Conservation (phyloP, 495 filamentous ascomycete genomes). For the Tuber brumale region DNA sequence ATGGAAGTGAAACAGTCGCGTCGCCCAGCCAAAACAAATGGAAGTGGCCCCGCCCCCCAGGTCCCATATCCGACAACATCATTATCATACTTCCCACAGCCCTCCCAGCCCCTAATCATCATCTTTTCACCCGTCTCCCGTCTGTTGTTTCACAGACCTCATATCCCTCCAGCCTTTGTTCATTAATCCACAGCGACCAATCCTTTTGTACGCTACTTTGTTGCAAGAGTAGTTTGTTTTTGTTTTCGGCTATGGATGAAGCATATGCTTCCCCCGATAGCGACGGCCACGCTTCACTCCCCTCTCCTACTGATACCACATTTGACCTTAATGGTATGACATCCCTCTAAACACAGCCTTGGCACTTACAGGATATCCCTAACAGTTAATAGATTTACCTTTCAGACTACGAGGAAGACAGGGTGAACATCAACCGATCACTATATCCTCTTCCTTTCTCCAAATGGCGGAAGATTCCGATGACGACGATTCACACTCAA, state of each 20-base stretch:
- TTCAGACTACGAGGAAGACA: conserved; percentile 14
- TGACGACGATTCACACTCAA: conserved; percentile 13
- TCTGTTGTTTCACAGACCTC: background rate
- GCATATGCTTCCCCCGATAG: conserved; percentile 40
- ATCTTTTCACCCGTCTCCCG: background rate
- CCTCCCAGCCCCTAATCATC: background rate
- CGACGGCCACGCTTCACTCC: conserved; percentile 40
- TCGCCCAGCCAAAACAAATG: conserved; percentile 4
- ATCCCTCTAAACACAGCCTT: background rate
- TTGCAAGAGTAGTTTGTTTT: conserved; percentile 8
- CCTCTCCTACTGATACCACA: conserved; percentile 38
- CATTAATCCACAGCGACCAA: background rate
- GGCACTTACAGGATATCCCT: background rate
- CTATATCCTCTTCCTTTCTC: conserved; percentile 25
- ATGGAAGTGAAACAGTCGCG: background rate
- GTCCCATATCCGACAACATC: background rate
- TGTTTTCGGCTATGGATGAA: conserved; percentile 33
- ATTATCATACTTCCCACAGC: background rate
- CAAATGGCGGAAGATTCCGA: conserved; percentile 12
- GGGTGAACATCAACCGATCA: conserved; percentile 9
- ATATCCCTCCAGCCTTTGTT: background rate
- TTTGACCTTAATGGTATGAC: conserved; percentile 36
- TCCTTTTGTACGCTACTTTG: background rate
- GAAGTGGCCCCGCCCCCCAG: background rate
- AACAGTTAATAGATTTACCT: conserved; percentile 20